Evolutionary conservation across 2,329 filamentous ascomycete genomes (phyloP).

Genomic region (Alternaria gaisen): DNA sequence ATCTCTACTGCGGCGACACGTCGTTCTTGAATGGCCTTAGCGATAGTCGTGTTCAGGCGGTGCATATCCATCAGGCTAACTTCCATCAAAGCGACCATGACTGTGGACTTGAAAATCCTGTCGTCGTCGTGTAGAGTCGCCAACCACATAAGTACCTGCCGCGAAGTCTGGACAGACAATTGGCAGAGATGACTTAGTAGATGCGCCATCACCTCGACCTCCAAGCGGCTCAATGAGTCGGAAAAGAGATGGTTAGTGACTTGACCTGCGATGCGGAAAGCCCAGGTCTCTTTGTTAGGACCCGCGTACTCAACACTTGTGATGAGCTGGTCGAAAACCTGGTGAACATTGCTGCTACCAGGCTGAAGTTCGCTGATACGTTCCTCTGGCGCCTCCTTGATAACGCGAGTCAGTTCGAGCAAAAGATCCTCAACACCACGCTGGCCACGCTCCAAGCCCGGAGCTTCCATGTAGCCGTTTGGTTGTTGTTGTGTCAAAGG

Average conservation of each 20-base stretch:
- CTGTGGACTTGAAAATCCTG: conserved; percentile 68
- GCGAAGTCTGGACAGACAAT: conserved; percentile 65
- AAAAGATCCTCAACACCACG: conserved; percentile 64
- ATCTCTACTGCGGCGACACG: conserved; percentile 79
- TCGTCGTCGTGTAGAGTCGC: conserved; percentile 63
- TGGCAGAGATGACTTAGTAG: conserved; percentile 69
- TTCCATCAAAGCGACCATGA: conserved; percentile 68
- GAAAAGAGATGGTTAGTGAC: conserved; percentile 66
- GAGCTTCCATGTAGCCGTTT: conserved; percentile 67
- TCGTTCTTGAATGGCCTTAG: conserved; percentile 74
- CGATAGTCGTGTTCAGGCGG: conserved; percentile 69
- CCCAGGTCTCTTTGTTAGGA: conserved; percentile 65
- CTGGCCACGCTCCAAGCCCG: conserved; percentile 48
- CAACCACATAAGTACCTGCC: conserved; percentile 62
- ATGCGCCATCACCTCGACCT: conserved; percentile 70
- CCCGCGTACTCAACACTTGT: conserved; percentile 61
- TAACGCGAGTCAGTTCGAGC: conserved; percentile 64
- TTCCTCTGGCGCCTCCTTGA: conserved; percentile 66
- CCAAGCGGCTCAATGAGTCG: conserved; percentile 63
- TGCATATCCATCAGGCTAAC: conserved; percentile 68
- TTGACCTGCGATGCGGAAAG: conserved; percentile 64
- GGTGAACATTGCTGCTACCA: conserved; percentile 61
- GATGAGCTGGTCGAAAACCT: conserved; percentile 66
- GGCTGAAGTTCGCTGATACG: conserved; percentile 66
- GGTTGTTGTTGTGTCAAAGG: conserved; percentile 58